These are phyloP conservation scores for Fusarium staphyleae DNA, from an alignment of 2,329 filamentous ascomycete species.

Conservation along the genomic window DNA sequence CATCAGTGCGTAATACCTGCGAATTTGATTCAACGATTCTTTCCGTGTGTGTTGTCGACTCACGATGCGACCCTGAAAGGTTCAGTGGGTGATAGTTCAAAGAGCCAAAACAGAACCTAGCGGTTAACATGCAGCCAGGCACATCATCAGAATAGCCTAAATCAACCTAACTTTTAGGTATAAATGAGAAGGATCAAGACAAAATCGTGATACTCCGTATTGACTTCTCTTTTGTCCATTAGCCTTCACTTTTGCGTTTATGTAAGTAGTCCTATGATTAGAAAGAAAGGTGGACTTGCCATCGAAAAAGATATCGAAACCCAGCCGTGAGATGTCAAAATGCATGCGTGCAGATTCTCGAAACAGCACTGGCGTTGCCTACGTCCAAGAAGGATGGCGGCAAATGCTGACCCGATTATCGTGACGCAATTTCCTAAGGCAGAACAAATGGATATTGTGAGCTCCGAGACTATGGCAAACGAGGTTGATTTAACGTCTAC, in stretches of 20 bases:
- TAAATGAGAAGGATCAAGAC: no score
- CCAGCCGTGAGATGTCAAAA: background rate
- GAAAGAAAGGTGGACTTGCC: background rate
- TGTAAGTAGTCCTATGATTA: background rate
- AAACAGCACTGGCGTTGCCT: background rate
- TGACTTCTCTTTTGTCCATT: background rate
- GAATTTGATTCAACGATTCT: background rate
- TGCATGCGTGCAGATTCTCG: background rate
- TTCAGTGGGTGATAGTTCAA: conserved; percentile 1
- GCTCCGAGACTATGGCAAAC: background rate
- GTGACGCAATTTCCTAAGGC: background rate
- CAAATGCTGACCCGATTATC: no score
- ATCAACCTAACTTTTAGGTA: no score
- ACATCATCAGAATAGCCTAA: no score
- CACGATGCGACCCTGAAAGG: conserved; percentile 5
- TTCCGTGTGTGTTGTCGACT: background rate
- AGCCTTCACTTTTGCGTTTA: background rate
- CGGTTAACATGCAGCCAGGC: no score
- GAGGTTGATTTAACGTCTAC: background rate
- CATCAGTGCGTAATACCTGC: conserved; percentile 1
- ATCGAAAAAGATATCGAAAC: conserved; percentile 1
- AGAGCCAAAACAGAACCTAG: no score
- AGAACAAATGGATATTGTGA: background rate
- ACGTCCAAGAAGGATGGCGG: background rate
- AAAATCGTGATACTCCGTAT: no score